Evolutionary conservation across 192 early-diverging fungal species (phyloP), one percentile per base, ranked within the genome.

Genomic region (Gryganskiella cystojenkinii): DNA sequence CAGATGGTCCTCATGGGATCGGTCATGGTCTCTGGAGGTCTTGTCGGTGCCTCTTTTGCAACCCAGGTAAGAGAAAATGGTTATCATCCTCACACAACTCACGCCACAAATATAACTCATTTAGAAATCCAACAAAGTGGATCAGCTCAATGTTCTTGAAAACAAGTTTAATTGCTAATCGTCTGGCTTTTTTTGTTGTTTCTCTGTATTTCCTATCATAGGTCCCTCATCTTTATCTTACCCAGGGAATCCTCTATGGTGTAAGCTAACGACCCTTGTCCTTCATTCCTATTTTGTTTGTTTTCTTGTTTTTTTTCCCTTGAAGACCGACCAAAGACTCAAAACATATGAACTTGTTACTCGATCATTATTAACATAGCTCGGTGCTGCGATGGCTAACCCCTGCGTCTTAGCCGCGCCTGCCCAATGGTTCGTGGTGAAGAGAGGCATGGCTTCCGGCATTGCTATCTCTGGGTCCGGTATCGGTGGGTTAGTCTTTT

Each of bases 381-480:
- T 78, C 19, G 74, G 74, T 47, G 74, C 74, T 5, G 60, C 74
- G 0, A 69, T 78, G 74, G 74, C 74, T 3, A 78, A 78, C 46
- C 74, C 74, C 2, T 78, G 74, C 40, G 13, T 85, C 33, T 72
- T 93, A 28, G 74, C 85, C 3, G 84, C 92, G 1, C 84, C 90
- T 14, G 52, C 86, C 5, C 91, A 94, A 67, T 96, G 91, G 90
- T 94, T 93, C 67, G 63, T 72, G 33, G 81, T 78, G 44, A 56
- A 82, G 28, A 84, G 91, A 2, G 90, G 89, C 1, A 60, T 94
- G 64, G 94, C 94, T 6, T 85, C 89, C 3, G 94, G 93, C 4
- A 67, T 94, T 28, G 90, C 87, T 2, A 86, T 92, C 35, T 83
- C 92, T 10, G 94, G 93, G 0, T 85, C 89, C 10, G 92, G 93